A percentile compares a stretch with the other conserved stretches of the same genome.
Evolutionary conservation across 768 basidiomycete species (phyloP).

Genomic region (Antrodiella citrinella): DNA sequence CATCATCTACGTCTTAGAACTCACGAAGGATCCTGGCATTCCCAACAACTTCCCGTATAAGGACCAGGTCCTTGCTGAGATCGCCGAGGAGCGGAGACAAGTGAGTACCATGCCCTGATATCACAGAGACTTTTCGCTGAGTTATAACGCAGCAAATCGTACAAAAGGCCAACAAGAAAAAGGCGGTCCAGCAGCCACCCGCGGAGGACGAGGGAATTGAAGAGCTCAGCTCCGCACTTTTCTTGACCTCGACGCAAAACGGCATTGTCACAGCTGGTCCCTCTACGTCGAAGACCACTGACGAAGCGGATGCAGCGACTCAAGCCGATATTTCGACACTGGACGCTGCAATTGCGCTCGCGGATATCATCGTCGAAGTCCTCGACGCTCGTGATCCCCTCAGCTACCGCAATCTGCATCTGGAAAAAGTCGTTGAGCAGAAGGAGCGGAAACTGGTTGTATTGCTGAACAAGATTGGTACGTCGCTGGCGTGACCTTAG

Average conservation of each 20-base stretch:
- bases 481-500: conserved; percentile 18
- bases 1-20: conserved; percentile 36
- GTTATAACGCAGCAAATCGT: conserved; percentile 45
- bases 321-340: too few relatives aligned
- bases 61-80: conserved; percentile 87
- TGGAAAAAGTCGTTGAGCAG: conserved; percentile 62
- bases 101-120: conserved; percentile 32
- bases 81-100: conserved; percentile 70
- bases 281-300: conserved; percentile 10
- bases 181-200: conserved; percentile 14
- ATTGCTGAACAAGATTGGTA: conserved; percentile 86
- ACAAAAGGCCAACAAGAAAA: conserved; percentile 66
- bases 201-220: conserved; percentile 22
- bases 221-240: conserved; percentile 7
- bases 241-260: too few relatives aligned
- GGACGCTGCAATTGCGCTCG: too few relatives aligned
- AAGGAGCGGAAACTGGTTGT: conserved; percentile 42
- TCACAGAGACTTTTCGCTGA: neutral
- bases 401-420: conserved; percentile 52
- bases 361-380: conserved; percentile 75
- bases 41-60: conserved; percentile 93
- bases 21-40: conserved; percentile 86
- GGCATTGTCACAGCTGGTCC: conserved; percentile 15
- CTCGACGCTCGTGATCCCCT: conserved; percentile 82
- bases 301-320: conserved; percentile 50